phyloP scores from a whole-genome alignment of 2,329 filamentous ascomycete genomes.

The Talaromyces piceae region DNA sequence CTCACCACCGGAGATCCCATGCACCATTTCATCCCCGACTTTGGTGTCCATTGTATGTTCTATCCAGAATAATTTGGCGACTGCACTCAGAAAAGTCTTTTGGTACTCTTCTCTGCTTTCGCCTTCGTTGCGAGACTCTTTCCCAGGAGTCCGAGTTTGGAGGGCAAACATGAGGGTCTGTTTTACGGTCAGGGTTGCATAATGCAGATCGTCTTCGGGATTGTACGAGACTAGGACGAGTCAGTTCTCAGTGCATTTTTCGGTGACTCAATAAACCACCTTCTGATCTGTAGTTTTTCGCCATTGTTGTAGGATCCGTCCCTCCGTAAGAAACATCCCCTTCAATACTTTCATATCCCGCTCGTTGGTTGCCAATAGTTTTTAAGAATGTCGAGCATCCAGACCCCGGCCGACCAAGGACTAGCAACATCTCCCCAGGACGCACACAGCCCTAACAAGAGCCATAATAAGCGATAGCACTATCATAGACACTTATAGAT shows the following conservation, averaged over 20 bases:
- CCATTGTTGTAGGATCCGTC: constrained; percentile 45
- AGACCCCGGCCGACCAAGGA: constrained; percentile 21
- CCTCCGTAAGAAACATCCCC: constrained; percentile 52
- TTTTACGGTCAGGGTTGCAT: constrained; percentile 68
- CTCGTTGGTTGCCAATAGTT: constrained; percentile 62
- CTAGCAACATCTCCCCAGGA: constrained; percentile 33
- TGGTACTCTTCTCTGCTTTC: constrained; percentile 55
- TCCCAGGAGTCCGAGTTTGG: constrained; percentile 59
- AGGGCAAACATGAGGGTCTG: constrained; percentile 68
- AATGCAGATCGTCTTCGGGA: constrained; percentile 42
- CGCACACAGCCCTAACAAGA: constrained; percentile 31
- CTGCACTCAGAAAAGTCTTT: constrained; percentile 56
- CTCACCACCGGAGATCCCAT: constrained; percentile 64
- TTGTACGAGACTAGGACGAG: constrained; percentile 9
- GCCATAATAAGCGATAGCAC: background rate
- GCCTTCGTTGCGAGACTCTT: constrained; percentile 52
- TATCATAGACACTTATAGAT: background rate
- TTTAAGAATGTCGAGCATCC: constrained; percentile 77
- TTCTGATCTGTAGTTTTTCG: constrained; percentile 41
- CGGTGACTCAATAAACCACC: constrained; percentile 15
- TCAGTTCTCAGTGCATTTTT: background rate
- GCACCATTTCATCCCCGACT: constrained; percentile 66
- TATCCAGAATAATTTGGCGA: constrained; percentile 65
- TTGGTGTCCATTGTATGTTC: constrained; percentile 65
- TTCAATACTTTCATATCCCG: constrained; percentile 52